Conservation (phyloP, 257 asterid genomes). For the Oldenlandia corymbosa region DNA sequence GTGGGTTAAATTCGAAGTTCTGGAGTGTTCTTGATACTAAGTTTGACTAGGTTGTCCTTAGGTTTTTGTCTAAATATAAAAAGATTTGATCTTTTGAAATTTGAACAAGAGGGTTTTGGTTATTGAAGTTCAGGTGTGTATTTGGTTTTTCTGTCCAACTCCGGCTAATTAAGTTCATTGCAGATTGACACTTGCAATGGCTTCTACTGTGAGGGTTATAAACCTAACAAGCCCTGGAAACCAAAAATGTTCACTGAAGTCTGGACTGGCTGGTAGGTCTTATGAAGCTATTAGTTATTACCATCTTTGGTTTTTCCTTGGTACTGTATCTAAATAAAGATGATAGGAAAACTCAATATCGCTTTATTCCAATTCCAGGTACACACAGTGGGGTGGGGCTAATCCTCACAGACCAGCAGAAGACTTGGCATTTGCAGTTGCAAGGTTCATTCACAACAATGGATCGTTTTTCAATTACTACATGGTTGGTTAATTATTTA, state of each 20-base stretch:
- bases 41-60: background rate
- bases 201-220: conserved; percentile 75
- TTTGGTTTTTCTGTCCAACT: background rate
- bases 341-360: no score
- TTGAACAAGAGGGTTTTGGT: no score
- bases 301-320: background rate
- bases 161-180: background rate
- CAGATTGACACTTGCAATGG: conserved; percentile 94
- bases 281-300: background rate
- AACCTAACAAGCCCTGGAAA: conserved; percentile 66
- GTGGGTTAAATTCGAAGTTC: background rate
- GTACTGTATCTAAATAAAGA: background rate
- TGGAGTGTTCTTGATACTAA: background rate
- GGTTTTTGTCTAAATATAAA: background rate
- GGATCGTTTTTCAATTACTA: conserved; percentile 92
- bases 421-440: conserved; percentile 87
- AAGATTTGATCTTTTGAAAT: no score
- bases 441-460: conserved; percentile 75
- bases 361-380: conserved; percentile 33
- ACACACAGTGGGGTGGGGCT: conserved; percentile 71
- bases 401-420: conserved; percentile 73
- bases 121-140: background rate
- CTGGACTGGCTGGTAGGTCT: conserved; percentile 89
- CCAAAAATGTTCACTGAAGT: conserved; percentile 96
- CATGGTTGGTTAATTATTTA: conserved; percentile 48